Evolutionary conservation across 345 rosid species (phyloP), one percentile per base, ranked within the genome.

Genomic region (Lumnitzera littorea): DNA sequence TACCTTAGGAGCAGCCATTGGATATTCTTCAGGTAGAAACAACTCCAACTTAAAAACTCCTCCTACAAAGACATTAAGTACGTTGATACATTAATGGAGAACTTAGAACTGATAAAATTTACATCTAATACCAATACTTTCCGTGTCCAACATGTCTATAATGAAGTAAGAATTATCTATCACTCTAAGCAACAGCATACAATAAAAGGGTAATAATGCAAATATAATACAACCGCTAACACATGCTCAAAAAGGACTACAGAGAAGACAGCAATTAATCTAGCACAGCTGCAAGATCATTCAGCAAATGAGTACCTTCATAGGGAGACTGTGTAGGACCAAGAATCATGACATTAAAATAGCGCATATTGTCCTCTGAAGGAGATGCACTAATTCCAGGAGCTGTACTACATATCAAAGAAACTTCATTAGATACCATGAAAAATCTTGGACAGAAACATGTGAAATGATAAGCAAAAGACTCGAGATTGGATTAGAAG

Each of bases 1-100:
- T 87, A 92, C 98, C 96, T 92, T 92, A 47, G 98, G 99, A 36
- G 99, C 97, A 46, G 99, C 89, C 97, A 95, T 95, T 47, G 99
- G 99, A 79, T 95, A 95, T 71, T 95, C 99, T 83, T 95, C 99
- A 23, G 99, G 99, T 65, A 95, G 80, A 80, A 95, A 95, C 61
- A 95, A 80, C 70, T 95, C 99, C 91, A 95, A 77, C 81, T 95
- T 95, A 88, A 95, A 95, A 58, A 95, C 97, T 20, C 99, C 99
- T 46, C 97, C 97, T 94, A 75, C 24, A 48, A 65, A 62, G 56
- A 13, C 67, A 55, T 57, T 50, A 69, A 58, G 67, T 23, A 50
- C 50, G 52, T 63, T 48, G 46, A 47, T 29, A 27, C 24, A 48
- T 59, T 43, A 46, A 48, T 56, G 52, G 13, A 17, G 43, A 4